phyloP scores from a whole-genome alignment of 345 rosid genomes.

The Bruguiera parviflora region DNA sequence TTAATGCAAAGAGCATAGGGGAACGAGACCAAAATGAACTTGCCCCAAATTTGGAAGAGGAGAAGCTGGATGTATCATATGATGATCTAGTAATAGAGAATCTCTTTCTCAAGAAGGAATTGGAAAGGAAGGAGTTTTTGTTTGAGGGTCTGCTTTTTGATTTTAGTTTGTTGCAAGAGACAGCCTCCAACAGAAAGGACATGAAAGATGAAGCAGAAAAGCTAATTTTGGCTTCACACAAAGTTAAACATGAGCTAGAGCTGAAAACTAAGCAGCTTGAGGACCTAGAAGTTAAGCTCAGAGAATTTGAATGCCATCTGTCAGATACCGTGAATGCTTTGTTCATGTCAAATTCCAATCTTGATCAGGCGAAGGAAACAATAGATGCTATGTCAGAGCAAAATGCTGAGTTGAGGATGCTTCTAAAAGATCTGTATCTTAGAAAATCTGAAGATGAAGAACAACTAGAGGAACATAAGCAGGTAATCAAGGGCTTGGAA shows the following conservation, averaged over 20 bases:
- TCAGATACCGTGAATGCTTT: conserved; percentile 54
- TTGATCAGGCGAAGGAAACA: conserved; percentile 52
- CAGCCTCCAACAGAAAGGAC: conserved; percentile 65
- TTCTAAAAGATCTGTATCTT: conserved; percentile 58
- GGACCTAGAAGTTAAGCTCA: conserved; percentile 46
- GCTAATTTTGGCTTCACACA: conserved; percentile 43
- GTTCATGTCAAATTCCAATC: conserved; percentile 41
- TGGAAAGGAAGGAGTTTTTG: conserved; percentile 72
- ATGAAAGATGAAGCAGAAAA: conserved; percentile 70
- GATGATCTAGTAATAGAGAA: conserved; percentile 42
- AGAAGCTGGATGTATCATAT: conserved; percentile 24
- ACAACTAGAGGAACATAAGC: conserved; percentile 64
- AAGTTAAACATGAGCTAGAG: conserved; percentile 56
- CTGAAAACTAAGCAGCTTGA: conserved; percentile 61
- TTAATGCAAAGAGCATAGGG: conserved; percentile 22
- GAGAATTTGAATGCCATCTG: conserved; percentile 49
- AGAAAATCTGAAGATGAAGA: conserved; percentile 69
- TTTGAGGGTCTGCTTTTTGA: conserved; percentile 88
- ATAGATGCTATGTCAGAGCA: conserved; percentile 51
- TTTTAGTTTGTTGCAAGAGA: conserved; percentile 82
- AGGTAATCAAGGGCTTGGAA: conserved; percentile 64
- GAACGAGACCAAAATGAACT: conserved; percentile 25
- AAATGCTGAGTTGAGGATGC: conserved; percentile 64
- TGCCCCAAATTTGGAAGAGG: conserved; percentile 30
- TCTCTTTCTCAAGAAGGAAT: conserved; percentile 55